Percentiles rank a stretch among this genome's conserved stretches.
Conservation (phyloP, 2,329 filamentous ascomycete species). For the Neoscytalidium dimidiatum region DNA sequence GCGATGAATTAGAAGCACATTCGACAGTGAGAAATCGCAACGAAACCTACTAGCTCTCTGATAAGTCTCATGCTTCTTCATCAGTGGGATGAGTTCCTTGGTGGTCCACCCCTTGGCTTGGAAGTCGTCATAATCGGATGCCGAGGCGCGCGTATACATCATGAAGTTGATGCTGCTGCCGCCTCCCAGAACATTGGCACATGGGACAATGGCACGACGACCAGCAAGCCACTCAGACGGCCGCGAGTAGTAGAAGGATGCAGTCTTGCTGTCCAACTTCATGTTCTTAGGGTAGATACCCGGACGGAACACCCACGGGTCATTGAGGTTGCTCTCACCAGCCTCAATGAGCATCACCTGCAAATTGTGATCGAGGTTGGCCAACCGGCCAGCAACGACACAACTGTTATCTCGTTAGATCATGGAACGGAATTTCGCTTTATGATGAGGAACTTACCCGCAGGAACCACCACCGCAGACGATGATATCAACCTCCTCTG, state of each 20-base stretch:
- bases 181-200: constrained; percentile 70
- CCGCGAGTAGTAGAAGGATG: constrained; percentile 77
- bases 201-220: constrained; percentile 72
- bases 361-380: constrained; percentile 74
- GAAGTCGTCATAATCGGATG: constrained; percentile 77
- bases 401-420: constrained; percentile 40
- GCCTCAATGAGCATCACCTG: constrained; percentile 71
- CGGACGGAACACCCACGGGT: constrained; percentile 74
- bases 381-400: constrained; percentile 59
- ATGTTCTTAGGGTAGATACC: constrained; percentile 79
- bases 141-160: constrained; percentile 74
- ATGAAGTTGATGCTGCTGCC: constrained; percentile 79
- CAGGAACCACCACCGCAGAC: constrained; percentile 74
- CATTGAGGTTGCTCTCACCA: constrained; percentile 74
- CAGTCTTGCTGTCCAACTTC: constrained; percentile 78
- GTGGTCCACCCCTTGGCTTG: constrained; percentile 79
- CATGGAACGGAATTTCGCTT: no score
- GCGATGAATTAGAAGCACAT: constrained; percentile 31
- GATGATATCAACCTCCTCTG: constrained; percentile 80
- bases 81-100: constrained; percentile 72
- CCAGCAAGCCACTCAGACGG: constrained; percentile 73
- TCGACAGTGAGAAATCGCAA: not conserved
- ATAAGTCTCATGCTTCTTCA: constrained; percentile 81
- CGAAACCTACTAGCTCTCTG: constrained; percentile 57
- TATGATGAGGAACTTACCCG: constrained; percentile 47